Conservation (phyloP, 108 stramenopile species). For the Parietichytrium sp. region DNA sequence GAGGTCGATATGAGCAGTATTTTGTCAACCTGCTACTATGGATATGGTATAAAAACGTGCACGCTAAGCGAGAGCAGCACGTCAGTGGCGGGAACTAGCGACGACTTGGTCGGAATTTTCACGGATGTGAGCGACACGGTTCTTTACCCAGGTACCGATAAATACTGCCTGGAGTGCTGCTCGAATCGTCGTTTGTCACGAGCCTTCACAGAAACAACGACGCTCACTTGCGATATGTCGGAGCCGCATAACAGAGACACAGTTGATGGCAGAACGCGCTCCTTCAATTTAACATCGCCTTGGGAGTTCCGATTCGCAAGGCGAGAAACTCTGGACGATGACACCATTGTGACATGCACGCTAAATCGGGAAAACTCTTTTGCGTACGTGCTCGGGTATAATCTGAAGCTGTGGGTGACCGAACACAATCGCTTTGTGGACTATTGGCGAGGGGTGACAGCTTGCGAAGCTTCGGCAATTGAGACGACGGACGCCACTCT, state of each 20-base stretch:
- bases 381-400: not conserved
- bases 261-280: not conserved
- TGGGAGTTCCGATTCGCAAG: conserved; percentile 26
- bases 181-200: not conserved
- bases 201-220: too few species aligned
- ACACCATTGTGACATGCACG: not conserved
- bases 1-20: not conserved
- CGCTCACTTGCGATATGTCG: not conserved
- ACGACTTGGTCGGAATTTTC: conserved; percentile 2
- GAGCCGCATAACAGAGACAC: not conserved
- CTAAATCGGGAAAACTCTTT: not conserved
- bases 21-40: not conserved
- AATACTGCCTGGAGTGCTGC: not conserved
- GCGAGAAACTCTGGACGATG: conserved; percentile 11
- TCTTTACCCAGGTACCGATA: not conserved
- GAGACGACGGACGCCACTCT: not conserved
- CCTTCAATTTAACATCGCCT: not conserved
- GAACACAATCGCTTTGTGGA: not conserved
- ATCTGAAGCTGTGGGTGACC: not conserved
- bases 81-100: not conserved
- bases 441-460: not conserved
- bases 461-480: not conserved
- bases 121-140: not conserved
- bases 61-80: not conserved
- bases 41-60: not conserved